phyloP scores from a whole-genome alignment of 1,139 yeast species.

The Taphrina betulina region DNA sequence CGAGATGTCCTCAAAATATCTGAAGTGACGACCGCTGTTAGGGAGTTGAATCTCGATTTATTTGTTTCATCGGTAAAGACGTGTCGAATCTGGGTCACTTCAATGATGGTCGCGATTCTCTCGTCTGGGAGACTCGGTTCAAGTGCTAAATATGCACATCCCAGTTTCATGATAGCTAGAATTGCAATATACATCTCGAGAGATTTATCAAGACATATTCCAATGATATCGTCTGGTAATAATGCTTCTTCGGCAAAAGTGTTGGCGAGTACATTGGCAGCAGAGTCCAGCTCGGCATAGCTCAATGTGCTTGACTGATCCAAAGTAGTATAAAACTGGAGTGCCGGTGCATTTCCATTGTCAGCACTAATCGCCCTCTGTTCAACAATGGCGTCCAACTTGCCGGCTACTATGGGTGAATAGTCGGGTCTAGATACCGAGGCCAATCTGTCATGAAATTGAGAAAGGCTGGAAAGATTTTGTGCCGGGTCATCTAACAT shows the following conservation, averaged over 20 bases:
- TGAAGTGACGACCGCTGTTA: background rate
- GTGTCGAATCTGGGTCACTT: conserved; percentile 6
- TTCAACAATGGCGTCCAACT: conserved; percentile 15
- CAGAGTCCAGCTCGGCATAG: conserved; percentile 25
- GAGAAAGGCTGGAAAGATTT: background rate
- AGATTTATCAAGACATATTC: conserved; percentile 35
- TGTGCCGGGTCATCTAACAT: background rate
- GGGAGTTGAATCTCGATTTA: background rate
- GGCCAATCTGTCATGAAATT: background rate
- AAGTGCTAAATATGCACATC: conserved; percentile 39
- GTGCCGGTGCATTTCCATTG: conserved; percentile 21
- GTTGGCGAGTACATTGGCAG: conserved; percentile 21
- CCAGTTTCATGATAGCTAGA: conserved; percentile 37
- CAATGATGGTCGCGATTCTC: conserved; percentile 24
- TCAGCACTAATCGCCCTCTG: background rate
- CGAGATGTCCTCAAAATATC: background rate
- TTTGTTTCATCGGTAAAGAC: conserved; percentile 7
- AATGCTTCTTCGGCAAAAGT: conserved; percentile 8
- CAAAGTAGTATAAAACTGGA: conserved; percentile 5
- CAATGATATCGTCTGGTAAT: conserved; percentile 33
- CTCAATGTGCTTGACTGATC: conserved; percentile 8
- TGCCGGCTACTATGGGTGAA: background rate
- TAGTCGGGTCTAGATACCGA: conserved; percentile 1
- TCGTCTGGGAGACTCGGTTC: conserved; percentile 35
- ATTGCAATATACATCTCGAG: conserved; percentile 36